Base-by-base conservation (phyloP, 805 yeast genomes). In the Ogataea dorogensis region DNA sequence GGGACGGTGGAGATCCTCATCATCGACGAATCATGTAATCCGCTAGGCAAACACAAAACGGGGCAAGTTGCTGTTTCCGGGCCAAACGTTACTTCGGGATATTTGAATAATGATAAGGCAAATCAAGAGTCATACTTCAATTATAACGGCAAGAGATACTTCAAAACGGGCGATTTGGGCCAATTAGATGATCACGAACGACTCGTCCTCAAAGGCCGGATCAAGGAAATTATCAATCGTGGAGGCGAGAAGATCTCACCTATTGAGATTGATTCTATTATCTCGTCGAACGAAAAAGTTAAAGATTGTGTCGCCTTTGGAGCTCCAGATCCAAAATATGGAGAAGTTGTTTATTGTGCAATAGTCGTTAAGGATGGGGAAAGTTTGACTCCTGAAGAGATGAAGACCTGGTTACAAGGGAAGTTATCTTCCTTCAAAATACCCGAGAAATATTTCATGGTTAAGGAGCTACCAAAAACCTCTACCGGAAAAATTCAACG, bases 121-220 rank as follows among this genome's bases (percentile, higher is more conserved):
- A 83, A 84, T 44, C 64, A 63, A 24, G 86, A 79, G 46, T 78
- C 87, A 9, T 54, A 46, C 26, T 45, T 48, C 36, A 31, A 30
- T 2, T 28, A 30, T 17, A 33, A 33, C 2, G 44, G 42, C 5
- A 43, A 40, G 19, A 36, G 34, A 7, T 40, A 33, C 25, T 83
- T 83, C 73, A 71, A 86, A 44, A 83, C 93, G 5, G 93, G 93
- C 31, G 93, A 83, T 54, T 84, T 82, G 54, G 89, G 88, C 2
- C 70, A 61, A 46, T 55, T 75, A 33, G 84, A 80, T 51, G 49
- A 57, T 4, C 81, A 80, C 33, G 79, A 81, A 0, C 75, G 76
- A 53, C 59, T 81, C 19, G 66, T 69, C 9, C 64, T 81, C 44
- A 80, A 86, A 17, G 88, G 89, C 21, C 68, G 89, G 43, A 69